Evolutionary conservation across 805 yeast species (phyloP).

Genomic region (Lipomyces sp.): DNA sequence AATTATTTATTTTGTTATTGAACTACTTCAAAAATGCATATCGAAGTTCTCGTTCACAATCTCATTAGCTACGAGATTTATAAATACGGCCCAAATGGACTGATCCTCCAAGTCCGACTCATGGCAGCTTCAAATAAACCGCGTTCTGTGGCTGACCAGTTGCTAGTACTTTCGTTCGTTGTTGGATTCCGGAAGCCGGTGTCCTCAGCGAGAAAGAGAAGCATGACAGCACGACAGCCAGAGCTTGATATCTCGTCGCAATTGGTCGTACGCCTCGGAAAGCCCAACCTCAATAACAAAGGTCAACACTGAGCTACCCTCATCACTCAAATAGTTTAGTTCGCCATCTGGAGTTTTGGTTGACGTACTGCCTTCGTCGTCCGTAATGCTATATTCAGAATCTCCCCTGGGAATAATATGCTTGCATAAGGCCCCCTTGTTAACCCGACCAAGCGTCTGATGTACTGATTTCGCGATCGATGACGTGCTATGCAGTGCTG

Average conservation of each 20-base stretch:
- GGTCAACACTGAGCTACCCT: background rate
- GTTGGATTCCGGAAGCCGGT: background rate
- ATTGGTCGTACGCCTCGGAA: background rate
- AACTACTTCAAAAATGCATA: too few relatives aligned
- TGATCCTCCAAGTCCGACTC: background rate
- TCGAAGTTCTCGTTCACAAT: too few relatives aligned
- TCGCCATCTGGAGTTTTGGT: background rate
- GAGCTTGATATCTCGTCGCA: background rate
- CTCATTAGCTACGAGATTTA: too few relatives aligned
- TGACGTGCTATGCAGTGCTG: background rate
- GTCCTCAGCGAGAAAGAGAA: background rate
- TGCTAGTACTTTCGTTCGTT: background rate
- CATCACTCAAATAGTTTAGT: background rate
- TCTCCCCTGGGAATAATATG: background rate
- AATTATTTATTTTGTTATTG: background rate
- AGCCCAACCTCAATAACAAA: background rate
- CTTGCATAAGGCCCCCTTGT: background rate
- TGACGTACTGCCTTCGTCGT: background rate
- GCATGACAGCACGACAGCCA: background rate
- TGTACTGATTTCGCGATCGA: too few relatives aligned
- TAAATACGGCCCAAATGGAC: conserved; percentile 1
- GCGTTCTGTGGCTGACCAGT: background rate
- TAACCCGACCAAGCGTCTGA: background rate
- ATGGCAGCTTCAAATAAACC: background rate
- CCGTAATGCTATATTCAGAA: background rate